phyloP scores from a whole-genome alignment of 331 rosid genomes.

The Malus hybrid region DNA sequence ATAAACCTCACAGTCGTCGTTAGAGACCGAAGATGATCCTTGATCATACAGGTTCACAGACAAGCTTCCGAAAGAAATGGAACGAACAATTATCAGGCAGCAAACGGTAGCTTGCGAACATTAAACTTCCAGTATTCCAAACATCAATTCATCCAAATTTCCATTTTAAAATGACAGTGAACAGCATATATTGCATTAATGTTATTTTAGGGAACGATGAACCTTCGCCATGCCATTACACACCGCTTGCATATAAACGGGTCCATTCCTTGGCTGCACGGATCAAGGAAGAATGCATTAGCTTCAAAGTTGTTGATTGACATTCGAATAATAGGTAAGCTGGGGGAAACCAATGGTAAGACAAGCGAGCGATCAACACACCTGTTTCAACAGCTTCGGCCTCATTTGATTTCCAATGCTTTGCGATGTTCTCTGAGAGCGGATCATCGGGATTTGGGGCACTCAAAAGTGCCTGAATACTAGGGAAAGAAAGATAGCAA shows the following conservation, averaged over 20 bases:
- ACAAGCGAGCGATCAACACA: not conserved
- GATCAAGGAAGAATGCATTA: not conserved
- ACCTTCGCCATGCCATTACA: conserved; percentile 41
- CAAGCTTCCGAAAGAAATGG: conserved; percentile 24
- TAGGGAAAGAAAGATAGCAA: conserved; percentile 19
- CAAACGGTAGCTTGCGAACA: conserved; percentile 35
- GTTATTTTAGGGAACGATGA: conserved; percentile 38
- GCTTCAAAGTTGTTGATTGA: not conserved
- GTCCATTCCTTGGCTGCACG: conserved; percentile 98
- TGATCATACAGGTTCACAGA: conserved; percentile 39
- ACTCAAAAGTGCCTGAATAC: conserved; percentile 96
- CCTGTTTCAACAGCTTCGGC: conserved; percentile 99
- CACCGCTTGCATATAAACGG: conserved; percentile 91
- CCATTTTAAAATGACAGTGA: conserved; percentile 51
- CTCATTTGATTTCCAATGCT: conserved; percentile 93
- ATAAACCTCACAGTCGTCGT: not conserved
- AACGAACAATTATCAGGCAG: conserved; percentile 29
- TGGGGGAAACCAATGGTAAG: not conserved
- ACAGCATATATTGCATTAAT: conserved; percentile 46
- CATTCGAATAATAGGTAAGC: not conserved
- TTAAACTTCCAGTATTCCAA: conserved; percentile 34
- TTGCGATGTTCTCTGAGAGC: conserved; percentile 95
- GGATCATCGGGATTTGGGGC: conserved; percentile 99
- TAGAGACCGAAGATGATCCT: conserved; percentile 6
- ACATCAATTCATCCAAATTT: conserved; percentile 50